Conservation (phyloP, 2,329 filamentous ascomycete genomes). For the Grosmannia serpens region DNA sequence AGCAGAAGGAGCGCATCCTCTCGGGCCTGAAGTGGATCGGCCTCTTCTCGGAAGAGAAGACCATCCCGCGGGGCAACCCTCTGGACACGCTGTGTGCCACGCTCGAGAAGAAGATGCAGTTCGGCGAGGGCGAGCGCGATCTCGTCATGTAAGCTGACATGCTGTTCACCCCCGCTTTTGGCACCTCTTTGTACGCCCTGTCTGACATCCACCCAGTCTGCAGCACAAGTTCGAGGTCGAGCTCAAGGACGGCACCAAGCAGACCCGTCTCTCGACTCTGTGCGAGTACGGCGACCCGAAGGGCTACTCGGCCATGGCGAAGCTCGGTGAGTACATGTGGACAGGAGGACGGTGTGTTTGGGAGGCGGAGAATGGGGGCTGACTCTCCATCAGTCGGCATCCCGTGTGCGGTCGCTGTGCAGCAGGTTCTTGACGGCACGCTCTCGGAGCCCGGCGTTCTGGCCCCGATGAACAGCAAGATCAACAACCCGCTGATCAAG, state of each 20-base stretch:
- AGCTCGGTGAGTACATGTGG: conserved; percentile 33
- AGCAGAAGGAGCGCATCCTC: conserved; percentile 53
- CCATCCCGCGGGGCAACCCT: conserved; percentile 63
- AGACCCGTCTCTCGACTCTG: conserved; percentile 72
- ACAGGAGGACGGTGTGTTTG: not conserved
- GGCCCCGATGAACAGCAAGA: conserved; percentile 54
- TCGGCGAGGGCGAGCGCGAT: conserved; percentile 70
- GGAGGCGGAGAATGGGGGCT: not conserved
- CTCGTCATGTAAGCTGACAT: conserved; percentile 45
- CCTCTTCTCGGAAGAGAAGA: conserved; percentile 56
- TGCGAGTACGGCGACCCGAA: conserved; percentile 60
- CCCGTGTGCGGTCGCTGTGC: conserved; percentile 48
- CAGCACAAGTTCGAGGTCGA: conserved; percentile 81
- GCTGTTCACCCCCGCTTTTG: not conserved
- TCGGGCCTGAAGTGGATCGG: conserved; percentile 58
- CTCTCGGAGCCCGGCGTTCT: conserved; percentile 53
- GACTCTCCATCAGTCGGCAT: conserved; percentile 44
- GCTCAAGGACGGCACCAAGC: conserved; percentile 63
- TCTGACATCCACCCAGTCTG: conserved; percentile 31
- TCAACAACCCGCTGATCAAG: conserved; percentile 60
- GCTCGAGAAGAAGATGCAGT: conserved; percentile 87
- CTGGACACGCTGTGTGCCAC: conserved; percentile 85
- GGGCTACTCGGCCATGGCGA: conserved; percentile 77
- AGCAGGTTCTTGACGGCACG: conserved; percentile 54
- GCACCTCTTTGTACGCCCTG: not conserved